Conservation (phyloP, 768 basidiomycete genomes). For the Suillus clintonianus region DNA sequence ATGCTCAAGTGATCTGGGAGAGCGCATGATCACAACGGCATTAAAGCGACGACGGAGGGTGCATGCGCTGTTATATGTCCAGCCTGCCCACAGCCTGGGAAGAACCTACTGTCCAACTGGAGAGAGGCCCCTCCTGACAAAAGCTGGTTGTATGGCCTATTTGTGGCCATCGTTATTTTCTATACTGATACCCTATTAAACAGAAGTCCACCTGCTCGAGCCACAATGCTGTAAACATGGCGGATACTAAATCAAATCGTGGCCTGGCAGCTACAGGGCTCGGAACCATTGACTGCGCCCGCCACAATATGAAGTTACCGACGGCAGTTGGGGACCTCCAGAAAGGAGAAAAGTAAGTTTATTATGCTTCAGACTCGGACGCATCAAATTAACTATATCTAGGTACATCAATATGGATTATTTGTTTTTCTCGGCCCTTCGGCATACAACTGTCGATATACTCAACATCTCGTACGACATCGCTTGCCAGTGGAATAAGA, state of each 20-base stretch:
- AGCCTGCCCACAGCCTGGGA: constrained; percentile 29
- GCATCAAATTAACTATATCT: neutral
- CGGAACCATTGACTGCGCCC: constrained; percentile 12
- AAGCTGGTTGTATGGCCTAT: constrained; percentile 20
- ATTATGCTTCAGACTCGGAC: neutral
- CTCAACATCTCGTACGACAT: constrained; percentile 19
- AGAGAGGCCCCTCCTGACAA: neutral
- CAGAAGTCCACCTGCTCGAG: constrained; percentile 16
- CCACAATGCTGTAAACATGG: constrained; percentile 6
- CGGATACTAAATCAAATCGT: neutral
- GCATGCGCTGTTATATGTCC: constrained; percentile 27
- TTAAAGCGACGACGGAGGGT: constrained; percentile 20
- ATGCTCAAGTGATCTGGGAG: constrained; percentile 22
- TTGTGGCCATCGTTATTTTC: constrained; percentile 16
- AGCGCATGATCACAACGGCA: constrained; percentile 24
- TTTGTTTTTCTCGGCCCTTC: constrained; percentile 7
- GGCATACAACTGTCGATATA: neutral
- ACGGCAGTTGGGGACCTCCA: constrained; percentile 16
- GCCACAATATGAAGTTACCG: constrained; percentile 12
- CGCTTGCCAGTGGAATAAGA: constrained; percentile 14
- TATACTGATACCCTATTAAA: neutral
- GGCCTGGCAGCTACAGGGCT: neutral
- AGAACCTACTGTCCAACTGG: constrained; percentile 26
- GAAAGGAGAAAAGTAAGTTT: constrained; percentile 16
- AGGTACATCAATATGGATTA: constrained; percentile 23